Evolutionary conservation across 2,329 filamentous ascomycete genomes (phyloP).

Genomic region (Cyphellophora europaea): DNA sequence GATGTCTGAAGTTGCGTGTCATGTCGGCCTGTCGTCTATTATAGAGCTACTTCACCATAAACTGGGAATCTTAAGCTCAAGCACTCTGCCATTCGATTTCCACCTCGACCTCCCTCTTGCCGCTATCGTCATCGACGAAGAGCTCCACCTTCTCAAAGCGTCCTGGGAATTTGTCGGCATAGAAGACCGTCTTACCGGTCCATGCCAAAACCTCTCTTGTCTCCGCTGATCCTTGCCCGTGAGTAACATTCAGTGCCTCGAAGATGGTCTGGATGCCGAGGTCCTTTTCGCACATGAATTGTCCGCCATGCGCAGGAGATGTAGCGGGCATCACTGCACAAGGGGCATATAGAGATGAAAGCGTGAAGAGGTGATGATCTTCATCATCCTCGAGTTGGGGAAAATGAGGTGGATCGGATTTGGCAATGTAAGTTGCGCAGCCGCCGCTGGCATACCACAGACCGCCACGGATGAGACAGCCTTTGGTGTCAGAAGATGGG

Average conservation of each 20-base stretch:
- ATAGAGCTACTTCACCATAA: no score
- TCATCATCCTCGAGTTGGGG: not conserved
- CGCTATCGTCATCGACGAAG: constrained; percentile 13
- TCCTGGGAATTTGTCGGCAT: constrained; percentile 10
- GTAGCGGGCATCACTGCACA: constrained; percentile 41
- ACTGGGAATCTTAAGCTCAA: no score
- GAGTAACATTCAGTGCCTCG: constrained; percentile 13
- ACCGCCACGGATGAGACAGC: constrained; percentile 59
- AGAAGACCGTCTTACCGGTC: constrained; percentile 11
- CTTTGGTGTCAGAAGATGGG: constrained; percentile 25
- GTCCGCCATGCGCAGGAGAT: constrained; percentile 23
- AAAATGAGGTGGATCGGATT: constrained; percentile 19
- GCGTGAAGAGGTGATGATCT: constrained; percentile 35
- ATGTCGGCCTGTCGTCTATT: no score
- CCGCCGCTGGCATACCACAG: constrained; percentile 60
- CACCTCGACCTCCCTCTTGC: constrained; percentile 12
- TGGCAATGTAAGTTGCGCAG: constrained; percentile 56
- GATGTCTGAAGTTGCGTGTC: no score
- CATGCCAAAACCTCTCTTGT: constrained; percentile 7
- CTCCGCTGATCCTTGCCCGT: not conserved
- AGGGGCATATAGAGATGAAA: constrained; percentile 48
- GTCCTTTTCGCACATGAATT: constrained; percentile 46
- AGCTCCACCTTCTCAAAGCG: constrained; percentile 15
- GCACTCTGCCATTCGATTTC: constrained; percentile 15
- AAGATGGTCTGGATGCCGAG: constrained; percentile 35